phyloP scores from a whole-genome alignment of 2,329 filamentous ascomycete species.

The Colletotrichum costaricense region DNA sequence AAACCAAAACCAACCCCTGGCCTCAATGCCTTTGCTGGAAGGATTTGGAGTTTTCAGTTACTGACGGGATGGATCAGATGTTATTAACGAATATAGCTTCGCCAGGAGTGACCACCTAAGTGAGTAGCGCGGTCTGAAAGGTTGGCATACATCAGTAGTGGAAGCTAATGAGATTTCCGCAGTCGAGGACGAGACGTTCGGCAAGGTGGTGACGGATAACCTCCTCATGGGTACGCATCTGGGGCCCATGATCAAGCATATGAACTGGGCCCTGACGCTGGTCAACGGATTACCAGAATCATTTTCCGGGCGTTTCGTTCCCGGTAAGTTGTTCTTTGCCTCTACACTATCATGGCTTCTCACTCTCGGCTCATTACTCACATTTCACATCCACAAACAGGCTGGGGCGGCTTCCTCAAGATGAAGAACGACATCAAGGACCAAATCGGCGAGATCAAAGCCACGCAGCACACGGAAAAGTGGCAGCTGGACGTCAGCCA shows the following conservation, averaged over 20 bases:
- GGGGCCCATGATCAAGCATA: constrained; percentile 50
- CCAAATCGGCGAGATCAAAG: constrained; percentile 49
- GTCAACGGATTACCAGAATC: constrained; percentile 49
- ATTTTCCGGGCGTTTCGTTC: constrained; percentile 48
- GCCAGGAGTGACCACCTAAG: constrained; percentile 47
- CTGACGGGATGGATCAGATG: constrained; percentile 41
- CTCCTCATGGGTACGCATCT: constrained; percentile 51
- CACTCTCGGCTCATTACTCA: constrained; percentile 10
- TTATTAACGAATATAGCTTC: constrained; percentile 54
- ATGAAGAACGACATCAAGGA: constrained; percentile 51
- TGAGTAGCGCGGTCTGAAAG: constrained; percentile 30
- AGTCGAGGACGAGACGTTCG: constrained; percentile 49
- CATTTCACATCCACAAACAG: constrained; percentile 39
- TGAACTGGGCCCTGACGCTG: constrained; percentile 48
- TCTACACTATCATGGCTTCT: too few species aligned
- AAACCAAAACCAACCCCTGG: not conserved
- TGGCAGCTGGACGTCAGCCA: constrained; percentile 48
- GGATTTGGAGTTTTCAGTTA: not conserved
- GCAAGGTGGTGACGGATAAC: constrained; percentile 48
- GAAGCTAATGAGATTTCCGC: not conserved
- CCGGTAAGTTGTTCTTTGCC: constrained; percentile 37
- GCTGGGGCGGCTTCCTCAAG: constrained; percentile 51
- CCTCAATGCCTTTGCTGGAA: too few species aligned
- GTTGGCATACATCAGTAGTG: constrained; percentile 7
- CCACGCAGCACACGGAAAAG: constrained; percentile 46